Base-by-base conservation (phyloP, 73 alveolate genomes). In the Paramecium caudatum region DNA sequence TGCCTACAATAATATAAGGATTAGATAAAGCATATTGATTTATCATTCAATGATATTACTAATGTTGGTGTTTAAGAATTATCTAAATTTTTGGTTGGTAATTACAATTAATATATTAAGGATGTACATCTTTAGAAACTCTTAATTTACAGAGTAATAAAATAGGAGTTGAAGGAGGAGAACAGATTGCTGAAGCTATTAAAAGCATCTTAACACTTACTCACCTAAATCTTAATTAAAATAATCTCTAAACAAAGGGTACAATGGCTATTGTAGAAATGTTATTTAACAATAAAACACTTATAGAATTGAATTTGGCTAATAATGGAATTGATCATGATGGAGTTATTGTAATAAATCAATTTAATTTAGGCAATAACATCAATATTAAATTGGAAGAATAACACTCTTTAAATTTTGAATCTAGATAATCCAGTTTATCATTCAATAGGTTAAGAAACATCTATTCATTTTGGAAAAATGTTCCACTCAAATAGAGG, bases 361-460 rank as follows among this genome's bases (percentile, higher is more conserved):
- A 10, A 41, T 41, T 41, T 12, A 27, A 74, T 15, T 74, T 41
- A 74, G 88, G 88, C 86, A 43, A 41, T 86, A 37, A 86, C 97
- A 63, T 93, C 97, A 45, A 99, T 98, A 12, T 94, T 98, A 47
- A 98, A 97, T 91, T 94, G 97, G 50, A 88, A 97, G n/a, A 96
- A 96, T 91, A 94, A 97, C 68, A 91, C 98, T 32, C 91, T 98
- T 23, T 98, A 97, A 93, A 98, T 97, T 30, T 90, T 98, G 48
- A 98, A 98, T 94, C 94, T 98, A 82, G 99, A 98, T 65, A 97
- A 96, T 81, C 99, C 99, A 23, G 93, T 95, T 17, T 96, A 97
- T 92, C 96, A 96, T 63, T 95, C 99, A n/a, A 93, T 95, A 0
- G 97, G 98, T 88, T 96, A 98, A 83, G 97, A 96, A 50, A 97